Evolutionary conservation across 192 early-diverging fungal genomes (phyloP), one percentile per base, ranked within the genome.

Genomic region (Cetraspora pellucida): DNA sequence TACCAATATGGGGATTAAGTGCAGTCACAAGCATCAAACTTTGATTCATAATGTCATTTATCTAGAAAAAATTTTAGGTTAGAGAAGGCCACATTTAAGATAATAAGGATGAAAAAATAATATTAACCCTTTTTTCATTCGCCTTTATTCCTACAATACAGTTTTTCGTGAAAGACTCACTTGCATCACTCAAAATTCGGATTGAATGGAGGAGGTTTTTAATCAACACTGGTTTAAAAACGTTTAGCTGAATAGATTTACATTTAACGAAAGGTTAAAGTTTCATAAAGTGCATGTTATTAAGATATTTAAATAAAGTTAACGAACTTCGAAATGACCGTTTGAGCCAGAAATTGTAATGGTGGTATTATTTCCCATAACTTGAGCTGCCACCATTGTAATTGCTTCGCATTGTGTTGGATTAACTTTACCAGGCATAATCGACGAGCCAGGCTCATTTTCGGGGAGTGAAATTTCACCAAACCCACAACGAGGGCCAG

Each of bases 391-490:
- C 47, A 98, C 95, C 97, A 99, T 99, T 28, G 97, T 99, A 91
- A 99, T 90, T 68, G 98, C 96, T 85, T 99, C 97, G 87, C 94
- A 97, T 86, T 99, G 98, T 19, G 98, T 99, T 57, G 98, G 98
- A 86, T 99, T 99, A 72, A 99, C 95, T 90, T 99, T 98, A 68
- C 97, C 97, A 50, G 96, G 96, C 97, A 99, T 98, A 81, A 99
- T 99, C 31, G 97, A 98, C 64, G 94, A 96, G 72, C 98, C 98
- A 54, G 98, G 98, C 84, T 99, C 98, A 83, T 99, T 99, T 85
- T 98, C 96, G 52, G 98, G 98, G 74, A 99, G 90, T 78, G 82
- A 85, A 68, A 99, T 89, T 85, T 99, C 98, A 65, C 96, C 97
- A 49, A 99, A 87, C 57, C 98, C 98, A 83, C 97, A 98, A 73